These are phyloP conservation scores for Fonsecaea pedrosoi DNA, from an alignment of 2,329 filamentous ascomycete genomes.

Conservation along the genomic window DNA sequence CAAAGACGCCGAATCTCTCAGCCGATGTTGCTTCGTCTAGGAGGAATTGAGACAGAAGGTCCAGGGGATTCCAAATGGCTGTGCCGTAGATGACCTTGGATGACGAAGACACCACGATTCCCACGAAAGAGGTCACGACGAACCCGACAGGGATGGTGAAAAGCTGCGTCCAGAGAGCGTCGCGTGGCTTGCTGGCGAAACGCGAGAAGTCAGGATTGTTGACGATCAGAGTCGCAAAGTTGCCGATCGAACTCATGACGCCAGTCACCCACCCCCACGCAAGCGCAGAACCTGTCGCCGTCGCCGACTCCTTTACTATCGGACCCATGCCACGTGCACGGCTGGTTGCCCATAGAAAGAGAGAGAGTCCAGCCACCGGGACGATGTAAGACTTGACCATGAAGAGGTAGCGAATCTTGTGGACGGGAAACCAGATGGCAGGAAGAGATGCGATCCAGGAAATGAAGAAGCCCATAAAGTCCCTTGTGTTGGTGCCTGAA, in stretches of 20 bases:
- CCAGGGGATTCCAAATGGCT: slow-evolving; percentile 54
- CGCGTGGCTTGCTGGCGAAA: slow-evolving; percentile 60
- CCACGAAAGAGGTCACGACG: slow-evolving; percentile 43
- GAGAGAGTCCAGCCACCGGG: slow-evolving; percentile 80
- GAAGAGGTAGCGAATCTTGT: slow-evolving; percentile 73
- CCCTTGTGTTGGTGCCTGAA: slow-evolving; percentile 71
- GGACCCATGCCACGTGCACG: slow-evolving; percentile 83
- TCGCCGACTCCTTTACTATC: slow-evolving; percentile 73
- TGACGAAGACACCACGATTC: slow-evolving; percentile 47
- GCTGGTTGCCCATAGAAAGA: slow-evolving; percentile 85
- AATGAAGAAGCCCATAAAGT: slow-evolving; percentile 49
- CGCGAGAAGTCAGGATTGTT: slow-evolving; percentile 71
- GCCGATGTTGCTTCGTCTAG: slow-evolving; percentile 45
- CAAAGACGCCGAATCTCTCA: slow-evolving; percentile 55
- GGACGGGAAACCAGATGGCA: slow-evolving; percentile 43
- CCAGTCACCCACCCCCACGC: slow-evolving; percentile 84
- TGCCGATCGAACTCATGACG: slow-evolving; percentile 87
- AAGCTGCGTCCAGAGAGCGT: slow-evolving; percentile 40
- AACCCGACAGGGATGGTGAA: slow-evolving; percentile 38
- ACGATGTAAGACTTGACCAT: slow-evolving; percentile 88
- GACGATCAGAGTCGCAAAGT: slow-evolving; percentile 84
- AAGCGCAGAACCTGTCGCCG: slow-evolving; percentile 69
- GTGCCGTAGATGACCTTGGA: slow-evolving; percentile 46
- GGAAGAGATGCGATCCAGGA: slow-evolving; percentile 42
- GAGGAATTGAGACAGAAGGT: slow-evolving; percentile 49